Evolutionary conservation across 805 yeast genomes (phyloP).

Genomic region (Pichia thaimueangensis): DNA sequence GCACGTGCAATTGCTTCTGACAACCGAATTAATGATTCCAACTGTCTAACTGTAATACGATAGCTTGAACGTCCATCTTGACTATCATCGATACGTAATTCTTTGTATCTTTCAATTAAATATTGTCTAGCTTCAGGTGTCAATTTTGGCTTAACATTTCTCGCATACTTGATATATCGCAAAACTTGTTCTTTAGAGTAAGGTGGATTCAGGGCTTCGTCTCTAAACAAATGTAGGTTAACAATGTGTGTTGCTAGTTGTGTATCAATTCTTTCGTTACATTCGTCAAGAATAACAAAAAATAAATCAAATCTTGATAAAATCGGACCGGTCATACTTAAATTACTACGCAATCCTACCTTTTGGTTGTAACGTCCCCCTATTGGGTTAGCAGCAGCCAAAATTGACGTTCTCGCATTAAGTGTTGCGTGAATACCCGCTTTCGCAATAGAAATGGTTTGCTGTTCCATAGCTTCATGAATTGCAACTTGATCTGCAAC

Average conservation of each 20-base stretch:
- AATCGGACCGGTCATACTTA: constrained; percentile 96
- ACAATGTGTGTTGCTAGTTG: constrained; percentile 90
- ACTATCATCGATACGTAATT: constrained; percentile 82
- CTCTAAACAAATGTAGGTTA: constrained; percentile 83
- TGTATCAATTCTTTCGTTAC: constrained; percentile 85
- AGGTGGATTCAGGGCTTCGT: constrained; percentile 85
- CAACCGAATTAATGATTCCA: constrained; percentile 88
- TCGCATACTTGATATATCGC: constrained; percentile 85
- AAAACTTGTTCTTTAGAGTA: constrained; percentile 81
- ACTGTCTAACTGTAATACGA: constrained; percentile 93
- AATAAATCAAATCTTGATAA: constrained; percentile 97
- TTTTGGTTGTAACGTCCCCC: constrained; percentile 95
- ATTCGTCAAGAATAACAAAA: constrained; percentile 90
- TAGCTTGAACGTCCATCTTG: constrained; percentile 86
- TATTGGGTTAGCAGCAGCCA: constrained; percentile 98
- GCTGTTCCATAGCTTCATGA: constrained; percentile 99
- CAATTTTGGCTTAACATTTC: constrained; percentile 87
- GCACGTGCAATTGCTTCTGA: constrained; percentile 97
- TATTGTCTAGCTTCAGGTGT: constrained; percentile 72
- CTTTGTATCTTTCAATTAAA: constrained; percentile 74
- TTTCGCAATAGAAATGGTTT: constrained; percentile 95
- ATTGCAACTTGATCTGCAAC: constrained; percentile 92
- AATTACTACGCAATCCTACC: constrained; percentile 72
- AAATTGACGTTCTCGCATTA: constrained; percentile 91
- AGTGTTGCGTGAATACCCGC: constrained; percentile 98